phyloP scores from a whole-genome alignment of 73 alveolate species.

The Symbiodinium pilosum region DNA sequence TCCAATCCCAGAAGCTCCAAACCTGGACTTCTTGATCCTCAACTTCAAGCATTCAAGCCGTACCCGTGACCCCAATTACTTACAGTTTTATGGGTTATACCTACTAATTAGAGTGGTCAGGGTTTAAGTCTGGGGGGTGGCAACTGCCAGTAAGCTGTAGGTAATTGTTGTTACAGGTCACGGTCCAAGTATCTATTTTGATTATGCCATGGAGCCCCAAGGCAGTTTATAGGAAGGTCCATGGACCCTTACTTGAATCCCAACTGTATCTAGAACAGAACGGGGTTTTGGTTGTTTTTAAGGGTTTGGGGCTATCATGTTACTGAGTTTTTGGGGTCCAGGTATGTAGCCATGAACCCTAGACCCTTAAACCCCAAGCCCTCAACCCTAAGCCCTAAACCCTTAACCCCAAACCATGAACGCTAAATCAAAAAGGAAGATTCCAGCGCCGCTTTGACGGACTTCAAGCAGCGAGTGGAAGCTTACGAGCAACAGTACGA shows the following conservation, averaged over 20 bases:
- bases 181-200: too few relatives aligned
- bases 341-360: not conserved
- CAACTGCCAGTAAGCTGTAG: too few relatives aligned
- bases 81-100: too few relatives aligned
- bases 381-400: not conserved
- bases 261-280: too few relatives aligned
- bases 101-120: too few relatives aligned
- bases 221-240: too few relatives aligned
- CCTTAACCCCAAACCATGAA: not conserved
- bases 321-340: too few relatives aligned
- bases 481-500: slow-evolving; percentile 81
- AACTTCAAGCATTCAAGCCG: not conserved
- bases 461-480: slow-evolving; percentile 66
- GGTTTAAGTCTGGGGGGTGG: too few relatives aligned
- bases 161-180: too few relatives aligned
- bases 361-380: not conserved
- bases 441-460: slow-evolving; percentile 45
- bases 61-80: not conserved
- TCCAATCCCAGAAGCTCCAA: not conserved
- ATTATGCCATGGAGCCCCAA: too few relatives aligned
- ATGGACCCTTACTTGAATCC: too few relatives aligned
- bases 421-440: not conserved
- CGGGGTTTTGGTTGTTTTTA: too few relatives aligned
- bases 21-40: not conserved
- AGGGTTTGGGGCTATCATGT: not conserved